Evolutionary conservation across 192 early-diverging fungal species (phyloP).

Genomic region (Backusella sp.): DNA sequence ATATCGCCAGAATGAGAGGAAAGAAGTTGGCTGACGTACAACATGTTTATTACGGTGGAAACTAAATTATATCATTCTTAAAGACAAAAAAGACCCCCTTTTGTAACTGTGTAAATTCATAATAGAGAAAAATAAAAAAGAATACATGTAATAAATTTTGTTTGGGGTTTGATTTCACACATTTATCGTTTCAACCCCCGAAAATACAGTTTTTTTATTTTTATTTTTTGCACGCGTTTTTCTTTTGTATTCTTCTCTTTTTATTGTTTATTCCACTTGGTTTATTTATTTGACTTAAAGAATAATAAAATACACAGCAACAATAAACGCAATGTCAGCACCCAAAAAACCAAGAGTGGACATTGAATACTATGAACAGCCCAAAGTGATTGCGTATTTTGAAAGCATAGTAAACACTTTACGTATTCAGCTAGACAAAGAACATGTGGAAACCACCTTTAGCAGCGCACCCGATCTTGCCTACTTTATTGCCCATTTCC

Average conservation of each 20-base stretch:
- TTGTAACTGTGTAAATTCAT: not conserved
- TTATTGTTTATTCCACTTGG: not conserved
- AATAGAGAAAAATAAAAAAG: not conserved
- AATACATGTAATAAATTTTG: not conserved
- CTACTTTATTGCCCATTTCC: slow-evolving; percentile 26
- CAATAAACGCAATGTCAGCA: not conserved
- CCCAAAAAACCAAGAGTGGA: slow-evolving; percentile 23
- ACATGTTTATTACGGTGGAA: slow-evolving; percentile 81
- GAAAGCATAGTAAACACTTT: slow-evolving; percentile 21
- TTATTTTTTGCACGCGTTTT: not conserved
- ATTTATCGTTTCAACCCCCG: not conserved
- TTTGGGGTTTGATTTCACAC: not conserved
- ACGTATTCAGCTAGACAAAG: slow-evolving; percentile 16
- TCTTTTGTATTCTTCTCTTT: not conserved
- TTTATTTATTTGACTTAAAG: not conserved
- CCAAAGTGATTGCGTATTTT: slow-evolving; percentile 28
- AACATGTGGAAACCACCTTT: slow-evolving; percentile 22
- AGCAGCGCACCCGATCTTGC: slow-evolving; percentile 26
- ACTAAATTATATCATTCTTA: slow-evolving; percentile 13
- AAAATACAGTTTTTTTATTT: not conserved
- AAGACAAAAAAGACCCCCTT: not conserved
- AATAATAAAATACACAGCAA: not conserved
- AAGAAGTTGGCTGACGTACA: slow-evolving; percentile 89
- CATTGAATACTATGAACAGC: slow-evolving; percentile 33
- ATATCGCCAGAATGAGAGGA: slow-evolving; percentile 87